These are phyloP conservation scores for Chaetomium sp. DNA, from an alignment of 2,329 filamentous ascomycete species.

Conservation along the genomic window DNA sequence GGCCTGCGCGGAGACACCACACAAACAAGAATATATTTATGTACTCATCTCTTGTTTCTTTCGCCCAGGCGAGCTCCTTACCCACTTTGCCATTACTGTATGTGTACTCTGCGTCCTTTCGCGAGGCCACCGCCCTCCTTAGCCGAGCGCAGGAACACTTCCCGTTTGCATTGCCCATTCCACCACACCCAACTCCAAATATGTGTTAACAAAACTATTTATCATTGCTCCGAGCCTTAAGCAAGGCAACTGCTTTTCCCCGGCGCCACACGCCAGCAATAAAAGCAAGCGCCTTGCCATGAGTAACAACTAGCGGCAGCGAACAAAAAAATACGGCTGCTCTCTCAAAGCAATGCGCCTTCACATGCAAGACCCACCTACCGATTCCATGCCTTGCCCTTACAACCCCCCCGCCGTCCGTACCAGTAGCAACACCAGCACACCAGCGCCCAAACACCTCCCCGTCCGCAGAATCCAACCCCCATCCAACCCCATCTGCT, in stretches of 20 bases:
- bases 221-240: neutral
- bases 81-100: neutral
- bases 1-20: neutral
- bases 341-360: conserved; percentile 12
- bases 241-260: neutral
- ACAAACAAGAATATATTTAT: neutral
- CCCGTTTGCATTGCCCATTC: neutral
- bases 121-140: neutral
- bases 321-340: neutral
- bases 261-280: conserved; percentile 1
- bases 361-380: neutral
- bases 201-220: neutral
- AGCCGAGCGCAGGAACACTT: neutral
- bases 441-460: neutral
- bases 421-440: neutral
- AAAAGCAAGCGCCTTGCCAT: neutral
- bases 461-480: neutral
- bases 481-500: too few species aligned
- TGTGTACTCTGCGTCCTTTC: neutral
- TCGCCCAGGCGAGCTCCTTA: neutral
- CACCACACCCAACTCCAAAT: neutral
- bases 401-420: neutral
- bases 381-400: neutral
- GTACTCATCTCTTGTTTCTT: neutral
- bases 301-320: neutral